Evolutionary conservation across 2,329 filamentous ascomycete genomes (phyloP), one percentile per base, ranked within the genome.

Genomic region (Davidsoniella australis): DNA sequence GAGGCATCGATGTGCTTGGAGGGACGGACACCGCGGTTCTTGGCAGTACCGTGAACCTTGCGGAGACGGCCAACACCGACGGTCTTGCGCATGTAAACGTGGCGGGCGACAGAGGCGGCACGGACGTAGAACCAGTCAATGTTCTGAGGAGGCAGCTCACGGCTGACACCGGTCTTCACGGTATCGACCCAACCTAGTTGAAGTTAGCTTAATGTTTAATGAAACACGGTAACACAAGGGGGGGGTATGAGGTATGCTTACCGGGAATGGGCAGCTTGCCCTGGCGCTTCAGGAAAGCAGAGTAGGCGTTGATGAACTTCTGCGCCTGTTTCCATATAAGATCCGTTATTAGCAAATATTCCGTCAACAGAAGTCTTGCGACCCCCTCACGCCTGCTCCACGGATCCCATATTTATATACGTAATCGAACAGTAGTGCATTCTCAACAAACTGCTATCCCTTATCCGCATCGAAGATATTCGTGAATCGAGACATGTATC

Each of bases 81-180:
- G 57, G 88, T 95, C 80, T 98, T 98, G 75, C 91, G 85, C 69
- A 98, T 78, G 79, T 98, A 98, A 76, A 98, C 82, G 78, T 96
- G 89, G 66, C 88, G 87, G 64, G 91, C 91, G 66, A 98, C 82
- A 59, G 89, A 80, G 62, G 91, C 91, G 63, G 89, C 88, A 66
- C 91, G 88, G 67, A 80, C 69, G 71, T 80, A 85, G 76, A 80
- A 93, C 91, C 91, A 98, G 79, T 98, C 91, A 67, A 88, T 85
- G 70, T 88, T 83, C 80, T 96, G 88, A 64, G 89, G 91, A 64
- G 89, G 89, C 62, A 98, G 84, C 77, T 98, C 91, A 73, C 94
- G 94, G 68, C 84, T 83, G 67, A 82, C 78, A 64, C 86, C 89
- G 61, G 89, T 95, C 84, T 98, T 98, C 75, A 96, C 91, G 65